Evolutionary conservation across 2,329 filamentous ascomycete species (phyloP), one percentile per base, ranked within the genome.

Genomic region (Plenodomus lindquistii): DNA sequence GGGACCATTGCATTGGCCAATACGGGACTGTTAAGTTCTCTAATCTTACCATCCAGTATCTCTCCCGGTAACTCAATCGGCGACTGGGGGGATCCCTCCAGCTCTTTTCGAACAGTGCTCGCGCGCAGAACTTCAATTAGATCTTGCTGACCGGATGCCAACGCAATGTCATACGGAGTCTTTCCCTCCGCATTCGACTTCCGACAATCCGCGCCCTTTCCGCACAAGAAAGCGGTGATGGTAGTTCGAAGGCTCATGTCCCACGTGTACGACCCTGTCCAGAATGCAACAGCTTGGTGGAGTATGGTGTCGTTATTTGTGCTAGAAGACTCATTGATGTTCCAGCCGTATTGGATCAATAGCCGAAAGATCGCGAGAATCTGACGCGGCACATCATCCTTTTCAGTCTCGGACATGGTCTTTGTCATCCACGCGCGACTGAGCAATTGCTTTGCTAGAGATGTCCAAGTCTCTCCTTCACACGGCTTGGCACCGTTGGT

Each of bases 251-350:
- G 45, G 35, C 46, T 41, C 22, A 64, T 24, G 51, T 64, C 59
- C 57, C 50, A 60, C 27, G 37, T 52, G 43, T 58, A 61, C 21
- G 48, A 44, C 8, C 59, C 60, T 7, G 55, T 56, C 59, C 55
- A 62, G 37, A 64, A 62, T n/a, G 34, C 42, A n/a, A 61, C 55
- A 37, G 59, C 60, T 41, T 61, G 55, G 50, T 64, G 57, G 13
- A 62, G 50, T 13, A 62, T 54, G 19, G 59, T 64, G 22, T 19
- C 35, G 4, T 52, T 52, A 3, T 48, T 47, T 9, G 46, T 29
- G 17, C 53, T 54, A 18, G 50, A 55, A 7, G 54, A 57, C 19
- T 17, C 49, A 41, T 58, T 61, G 4, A 62, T 29, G 27, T 61
- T 35, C 60, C 55, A 61, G 6, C 57, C 59, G 13, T 51, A 21